Percentiles rank a stretch among this genome's conserved stretches.
phyloP scores from a whole-genome alignment of 441 rosid species.

The Gossypium armourianum region DNA sequence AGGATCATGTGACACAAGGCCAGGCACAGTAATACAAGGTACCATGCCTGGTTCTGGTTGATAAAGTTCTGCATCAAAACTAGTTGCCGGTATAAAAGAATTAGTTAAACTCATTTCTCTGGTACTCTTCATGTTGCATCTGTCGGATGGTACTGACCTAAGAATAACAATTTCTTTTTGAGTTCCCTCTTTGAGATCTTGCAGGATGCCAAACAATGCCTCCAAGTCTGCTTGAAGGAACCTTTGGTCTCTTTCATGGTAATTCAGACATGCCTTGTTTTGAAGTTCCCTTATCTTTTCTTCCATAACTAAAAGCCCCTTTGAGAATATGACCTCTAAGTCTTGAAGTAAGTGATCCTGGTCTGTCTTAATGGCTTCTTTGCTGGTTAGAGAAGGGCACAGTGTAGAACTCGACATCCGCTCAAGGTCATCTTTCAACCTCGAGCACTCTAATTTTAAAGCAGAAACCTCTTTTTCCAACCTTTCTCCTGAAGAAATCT shows the following conservation, averaged over 20 bases:
- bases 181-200: slow-evolving; percentile 62
- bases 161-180: slow-evolving; percentile 36
- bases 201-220: slow-evolving; percentile 46
- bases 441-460: slow-evolving; percentile 68
- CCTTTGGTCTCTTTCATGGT: slow-evolving; percentile 54
- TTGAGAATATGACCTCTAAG: slow-evolving; percentile 48
- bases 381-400: slow-evolving; percentile 27
- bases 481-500: slow-evolving; percentile 78
- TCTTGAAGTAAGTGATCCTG: slow-evolving; percentile 36
- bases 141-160: slow-evolving; percentile 36
- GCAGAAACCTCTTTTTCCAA: slow-evolving; percentile 64
- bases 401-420: slow-evolving; percentile 30
- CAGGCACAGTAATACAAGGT: slow-evolving; percentile 55
- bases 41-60: slow-evolving; percentile 70
- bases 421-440: slow-evolving; percentile 65
- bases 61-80: slow-evolving; percentile 52
- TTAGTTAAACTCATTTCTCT: slow-evolving; percentile 32
- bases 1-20: slow-evolving; percentile 49
- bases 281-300: slow-evolving; percentile 64
- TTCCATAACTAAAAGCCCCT: slow-evolving; percentile 59
- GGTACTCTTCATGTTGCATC: slow-evolving; percentile 24
- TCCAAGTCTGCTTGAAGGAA: slow-evolving; percentile 57
- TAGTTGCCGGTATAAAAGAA: slow-evolving; percentile 34
- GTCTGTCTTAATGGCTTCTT: slow-evolving; percentile 27
- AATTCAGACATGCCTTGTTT: slow-evolving; percentile 52